These are phyloP conservation scores for Grosmannia serpens DNA, from an alignment of 2,329 filamentous ascomycete species.

Conservation along the genomic window DNA sequence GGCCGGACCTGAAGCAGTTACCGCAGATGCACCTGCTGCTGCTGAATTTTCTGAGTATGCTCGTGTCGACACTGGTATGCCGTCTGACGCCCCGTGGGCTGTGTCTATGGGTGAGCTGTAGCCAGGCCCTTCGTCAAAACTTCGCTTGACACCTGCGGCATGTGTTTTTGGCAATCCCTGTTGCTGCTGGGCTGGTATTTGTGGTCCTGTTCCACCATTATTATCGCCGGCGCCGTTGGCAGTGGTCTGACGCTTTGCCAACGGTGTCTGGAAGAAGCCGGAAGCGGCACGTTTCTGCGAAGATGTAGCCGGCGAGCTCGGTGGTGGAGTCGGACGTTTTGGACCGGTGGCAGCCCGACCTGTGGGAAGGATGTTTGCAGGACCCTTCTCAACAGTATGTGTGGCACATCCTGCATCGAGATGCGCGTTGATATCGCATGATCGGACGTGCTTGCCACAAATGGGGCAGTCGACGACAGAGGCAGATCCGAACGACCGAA, in stretches of 20 bases:
- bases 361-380: background rate
- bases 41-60: too few species aligned
- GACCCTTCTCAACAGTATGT: slow-evolving; percentile 46
- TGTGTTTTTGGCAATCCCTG: background rate
- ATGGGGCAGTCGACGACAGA: slow-evolving; percentile 65
- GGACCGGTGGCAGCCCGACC: slow-evolving; percentile 10
- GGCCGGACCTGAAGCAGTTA: slow-evolving; percentile 17
- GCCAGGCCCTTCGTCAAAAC: slow-evolving; percentile 43
- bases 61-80: background rate
- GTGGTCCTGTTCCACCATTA: slow-evolving; percentile 6
- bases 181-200: slow-evolving; percentile 1
- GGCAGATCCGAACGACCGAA: background rate
- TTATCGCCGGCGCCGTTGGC: slow-evolving; percentile 20
- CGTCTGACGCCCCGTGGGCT: background rate
- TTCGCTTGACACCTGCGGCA: slow-evolving; percentile 34
- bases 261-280: slow-evolving; percentile 50
- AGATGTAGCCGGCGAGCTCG: slow-evolving; percentile 20
- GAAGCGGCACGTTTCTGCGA: slow-evolving; percentile 42
- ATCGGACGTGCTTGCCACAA: slow-evolving; percentile 61
- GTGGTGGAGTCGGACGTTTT: slow-evolving; percentile 20
- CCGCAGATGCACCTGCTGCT: background rate
- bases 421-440: slow-evolving; percentile 74
- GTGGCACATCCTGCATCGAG: slow-evolving; percentile 72
- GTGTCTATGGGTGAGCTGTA: slow-evolving; percentile 11
- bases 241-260: slow-evolving; percentile 40